Percentiles rank a stretch among this genome's conserved stretches.
Conservation (phyloP, 129 eudicot genomes). For the Centrapalus pauciflorus region DNA sequence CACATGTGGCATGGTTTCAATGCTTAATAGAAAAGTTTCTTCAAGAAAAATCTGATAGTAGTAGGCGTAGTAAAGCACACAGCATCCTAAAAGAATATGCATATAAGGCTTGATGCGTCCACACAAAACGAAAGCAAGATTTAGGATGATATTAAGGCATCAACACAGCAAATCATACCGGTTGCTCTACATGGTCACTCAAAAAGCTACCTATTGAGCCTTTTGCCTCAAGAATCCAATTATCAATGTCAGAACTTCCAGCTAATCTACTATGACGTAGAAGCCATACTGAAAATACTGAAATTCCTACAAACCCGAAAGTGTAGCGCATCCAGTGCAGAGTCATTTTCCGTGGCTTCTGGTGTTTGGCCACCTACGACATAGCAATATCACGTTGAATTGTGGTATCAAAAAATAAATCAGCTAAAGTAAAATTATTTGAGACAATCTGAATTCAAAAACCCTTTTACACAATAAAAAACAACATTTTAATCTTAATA, state of each 20-base stretch:
- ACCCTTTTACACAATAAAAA: background rate
- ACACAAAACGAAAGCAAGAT: no score
- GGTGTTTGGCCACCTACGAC: constrained; percentile 66
- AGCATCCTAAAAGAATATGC: background rate
- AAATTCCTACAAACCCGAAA: constrained; percentile 69
- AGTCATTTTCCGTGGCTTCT: constrained; percentile 69
- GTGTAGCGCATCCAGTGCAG: constrained; percentile 80
- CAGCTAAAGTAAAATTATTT: background rate
- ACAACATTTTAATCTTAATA: background rate
- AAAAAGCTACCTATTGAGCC: constrained; percentile 65
- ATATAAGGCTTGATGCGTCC: no score
- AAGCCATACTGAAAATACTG: constrained; percentile 81
- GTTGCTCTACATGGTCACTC: constrained; percentile 94
- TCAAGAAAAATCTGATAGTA: background rate
- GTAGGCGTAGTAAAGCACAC: background rate
- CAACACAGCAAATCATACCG: constrained; percentile 52
- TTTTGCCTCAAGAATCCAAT: constrained; percentile 89
- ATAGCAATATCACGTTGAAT: constrained; percentile 1
- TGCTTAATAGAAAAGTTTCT: background rate
- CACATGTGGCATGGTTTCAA: background rate
- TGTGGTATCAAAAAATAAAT: background rate
- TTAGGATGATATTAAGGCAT: no score
- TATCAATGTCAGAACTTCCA: constrained; percentile 93
- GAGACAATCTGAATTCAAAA: background rate
- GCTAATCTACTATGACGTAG: constrained; percentile 84